These are phyloP conservation scores for Cryphonectria parasitica DNA, from an alignment of 2,329 filamentous ascomycete genomes.

Conservation along the genomic window DNA sequence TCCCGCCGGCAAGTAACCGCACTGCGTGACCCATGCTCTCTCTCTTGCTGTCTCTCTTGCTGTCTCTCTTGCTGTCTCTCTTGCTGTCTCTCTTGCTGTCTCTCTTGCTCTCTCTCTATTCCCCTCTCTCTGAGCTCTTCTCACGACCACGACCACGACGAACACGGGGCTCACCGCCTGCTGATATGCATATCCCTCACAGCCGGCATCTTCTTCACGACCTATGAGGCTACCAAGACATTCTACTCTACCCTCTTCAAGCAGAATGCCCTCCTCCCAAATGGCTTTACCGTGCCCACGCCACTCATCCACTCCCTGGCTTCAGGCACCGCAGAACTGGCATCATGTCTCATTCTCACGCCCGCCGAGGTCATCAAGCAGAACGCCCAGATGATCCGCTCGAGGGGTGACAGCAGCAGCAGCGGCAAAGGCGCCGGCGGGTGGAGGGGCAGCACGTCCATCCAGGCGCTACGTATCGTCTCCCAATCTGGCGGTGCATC, in stretches of 20 bases:
- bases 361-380: constrained; percentile 92
- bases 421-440: not conserved
- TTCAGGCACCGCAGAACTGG: constrained; percentile 77
- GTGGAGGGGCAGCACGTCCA: constrained; percentile 46
- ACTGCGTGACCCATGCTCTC: not conserved
- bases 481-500: constrained; percentile 47
- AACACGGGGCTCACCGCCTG: not conserved
- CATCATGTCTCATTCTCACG: constrained; percentile 84
- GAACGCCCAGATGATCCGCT: constrained; percentile 81
- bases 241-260: constrained; percentile 57
- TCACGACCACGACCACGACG: not conserved
- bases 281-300: constrained; percentile 54
- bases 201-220: constrained; percentile 86
- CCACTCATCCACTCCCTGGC: constrained; percentile 74
- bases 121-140: not conserved
- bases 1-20: constrained; percentile 63
- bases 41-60: too few species aligned
- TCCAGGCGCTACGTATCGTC: constrained; percentile 54
- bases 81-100: too few species aligned
- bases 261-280: constrained; percentile 27
- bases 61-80: too few species aligned
- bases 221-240: constrained; percentile 78
- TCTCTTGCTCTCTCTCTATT: too few species aligned
- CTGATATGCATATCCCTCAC: not conserved
- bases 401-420: constrained; percentile 16